Conservation (phyloP, 345 rosid species). For the Schrenkiella parvula region DNA sequence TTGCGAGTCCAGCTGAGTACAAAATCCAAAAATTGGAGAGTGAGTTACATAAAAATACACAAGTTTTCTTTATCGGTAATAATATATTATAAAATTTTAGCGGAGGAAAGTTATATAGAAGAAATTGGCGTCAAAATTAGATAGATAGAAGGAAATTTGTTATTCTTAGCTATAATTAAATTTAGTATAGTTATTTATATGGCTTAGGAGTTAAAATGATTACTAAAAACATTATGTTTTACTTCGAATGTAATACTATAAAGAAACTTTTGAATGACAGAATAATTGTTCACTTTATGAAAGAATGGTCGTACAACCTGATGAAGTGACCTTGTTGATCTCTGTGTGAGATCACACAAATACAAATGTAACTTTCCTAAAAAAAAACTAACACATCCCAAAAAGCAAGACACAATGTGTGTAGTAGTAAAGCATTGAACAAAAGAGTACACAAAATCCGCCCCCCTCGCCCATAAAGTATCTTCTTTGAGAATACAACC, state of each 20-base stretch:
- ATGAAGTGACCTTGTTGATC: slow-evolving; percentile 20
- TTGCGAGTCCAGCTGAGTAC: too few relatives aligned
- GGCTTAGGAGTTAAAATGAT: too few relatives aligned
- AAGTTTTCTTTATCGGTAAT: too few relatives aligned
- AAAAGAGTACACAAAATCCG: slow-evolving; percentile 14
- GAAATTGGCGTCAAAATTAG: too few relatives aligned
- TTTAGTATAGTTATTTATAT: not conserved
- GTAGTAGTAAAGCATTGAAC: not conserved
- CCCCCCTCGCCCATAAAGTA: not conserved
- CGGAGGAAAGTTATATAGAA: too few relatives aligned
- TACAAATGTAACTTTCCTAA: slow-evolving; percentile 4
- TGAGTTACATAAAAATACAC: too few relatives aligned
- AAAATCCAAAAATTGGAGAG: too few relatives aligned
- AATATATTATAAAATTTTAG: too few relatives aligned
- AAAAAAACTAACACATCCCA: slow-evolving; percentile 10
- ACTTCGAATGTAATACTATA: not conserved
- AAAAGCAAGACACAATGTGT: not conserved
- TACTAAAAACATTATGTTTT: not conserved
- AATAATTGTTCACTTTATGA: slow-evolving; percentile 19
- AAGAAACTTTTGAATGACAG: not conserved
- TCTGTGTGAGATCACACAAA: slow-evolving; percentile 29
- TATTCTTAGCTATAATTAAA: not conserved
- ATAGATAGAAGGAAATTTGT: too few relatives aligned
- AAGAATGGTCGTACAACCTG: slow-evolving; percentile 31
- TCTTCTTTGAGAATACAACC: slow-evolving; percentile 10